phyloP scores from a whole-genome alignment of 176 grass and related monocot genomes.

The Elymus sibiricus region DNA sequence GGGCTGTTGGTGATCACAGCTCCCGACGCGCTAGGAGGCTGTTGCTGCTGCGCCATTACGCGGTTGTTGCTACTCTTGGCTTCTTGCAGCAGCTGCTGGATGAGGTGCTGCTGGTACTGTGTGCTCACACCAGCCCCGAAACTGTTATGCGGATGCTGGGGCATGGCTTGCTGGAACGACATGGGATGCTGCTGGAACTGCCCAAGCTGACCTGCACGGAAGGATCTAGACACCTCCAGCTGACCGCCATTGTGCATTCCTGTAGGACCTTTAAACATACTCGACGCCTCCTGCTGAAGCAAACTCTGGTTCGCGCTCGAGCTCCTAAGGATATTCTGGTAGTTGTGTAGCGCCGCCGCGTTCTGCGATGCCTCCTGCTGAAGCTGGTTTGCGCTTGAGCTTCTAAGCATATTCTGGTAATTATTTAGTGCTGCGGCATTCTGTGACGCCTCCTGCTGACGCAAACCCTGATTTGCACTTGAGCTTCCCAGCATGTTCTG shows the following conservation, averaged over 20 bases:
- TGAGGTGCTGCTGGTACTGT: conserved; percentile 69
- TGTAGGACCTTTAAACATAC: conserved; percentile 37
- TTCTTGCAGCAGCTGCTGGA: conserved; percentile 90
- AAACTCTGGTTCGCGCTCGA: conserved; percentile 47
- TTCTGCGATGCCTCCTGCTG: conserved; percentile 50
- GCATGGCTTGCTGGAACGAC: conserved; percentile 39
- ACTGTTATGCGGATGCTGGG: conserved; percentile 31
- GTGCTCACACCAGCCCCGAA: conserved; percentile 23
- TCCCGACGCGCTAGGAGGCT: conserved; percentile 10
- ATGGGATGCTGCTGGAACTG: conserved; percentile 43
- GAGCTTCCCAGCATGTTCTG: conserved; percentile 64
- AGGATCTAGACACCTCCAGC: conserved; percentile 39
- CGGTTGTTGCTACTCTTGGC: conserved; percentile 55
- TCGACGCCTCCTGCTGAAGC: conserved; percentile 59
- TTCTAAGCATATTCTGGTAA: conserved; percentile 72
- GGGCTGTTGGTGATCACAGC: neutral
- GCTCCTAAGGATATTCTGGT: conserved; percentile 71
- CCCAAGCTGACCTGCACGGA: conserved; percentile 28
- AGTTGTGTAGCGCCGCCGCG: conserved; percentile 37
- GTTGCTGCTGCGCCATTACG: neutral
- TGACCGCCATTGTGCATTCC: conserved; percentile 40
- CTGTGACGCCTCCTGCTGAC: conserved; percentile 51
- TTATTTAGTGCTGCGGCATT: conserved; percentile 40
- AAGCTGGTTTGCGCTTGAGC: conserved; percentile 41
- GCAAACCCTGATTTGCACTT: conserved; percentile 36